Base-by-base conservation (phyloP, 495 filamentous ascomycete species). In the Stereocaulon alpinum region DNA sequence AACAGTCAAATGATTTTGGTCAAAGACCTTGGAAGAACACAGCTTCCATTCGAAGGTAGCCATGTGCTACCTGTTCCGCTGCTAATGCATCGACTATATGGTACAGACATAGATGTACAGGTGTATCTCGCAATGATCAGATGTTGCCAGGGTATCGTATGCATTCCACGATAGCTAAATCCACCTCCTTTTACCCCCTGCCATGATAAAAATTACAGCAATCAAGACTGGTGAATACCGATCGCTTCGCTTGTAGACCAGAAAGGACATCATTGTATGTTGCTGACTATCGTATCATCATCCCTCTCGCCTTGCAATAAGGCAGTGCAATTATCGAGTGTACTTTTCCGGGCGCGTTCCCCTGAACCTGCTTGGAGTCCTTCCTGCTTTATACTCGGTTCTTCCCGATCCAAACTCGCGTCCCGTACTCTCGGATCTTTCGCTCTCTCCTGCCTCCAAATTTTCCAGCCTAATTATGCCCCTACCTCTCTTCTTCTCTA, bases 401-500 rank as follows among this genome's bases (percentile, higher is more conserved):
- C 55, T 56, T 48, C 53, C 57, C 17, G 32, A 52, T 27, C 27
- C 52, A 17, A 42, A 55, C 18, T 56, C 54, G 50, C 55, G 56
- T 44, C 61, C 62, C 24, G 37, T 57, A n/a, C 59, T 62, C 20
- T 57, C 56, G 3, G 41, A 32, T 27, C 37, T 54, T 57, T 42
- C 61, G 29, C 61, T 60, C 40, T 37, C 61, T 29, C 59, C 64
- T 12, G 15, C 55, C n/a, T 64, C 61, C 44, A 40, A 47, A 6
- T 49, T n/a, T n/a, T n/a, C 43, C 64, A 45, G 56, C 50, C 32
- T 64, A 63, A 69, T 73, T 53, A 68, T 74, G 58, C 70, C 73
- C 32, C 75, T 76, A 24, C 73, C 74, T 61, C 68, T 75, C 37
- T 74, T 76, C 2, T 79, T 74, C 11, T 82, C 73, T 55, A 70